phyloP scores from a whole-genome alignment of 345 rosid species.

The Citrus sp. region DNA sequence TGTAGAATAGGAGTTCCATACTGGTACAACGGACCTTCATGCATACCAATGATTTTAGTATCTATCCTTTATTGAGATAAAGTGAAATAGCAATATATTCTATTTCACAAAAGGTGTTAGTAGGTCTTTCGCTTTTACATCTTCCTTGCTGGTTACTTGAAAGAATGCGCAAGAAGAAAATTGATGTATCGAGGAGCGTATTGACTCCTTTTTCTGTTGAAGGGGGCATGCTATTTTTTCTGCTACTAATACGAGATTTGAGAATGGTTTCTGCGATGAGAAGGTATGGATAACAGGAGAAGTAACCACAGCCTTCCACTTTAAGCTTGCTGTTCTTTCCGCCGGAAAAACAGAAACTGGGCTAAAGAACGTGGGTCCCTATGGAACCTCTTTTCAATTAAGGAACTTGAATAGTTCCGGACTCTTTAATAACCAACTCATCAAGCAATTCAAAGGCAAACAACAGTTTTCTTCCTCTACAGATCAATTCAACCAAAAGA shows the following conservation, averaged over 20 bases:
- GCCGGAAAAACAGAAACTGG: not conserved
- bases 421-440: constrained; percentile 29
- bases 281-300: too few relatives aligned
- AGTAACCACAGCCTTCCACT: too few relatives aligned
- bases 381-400: not conserved
- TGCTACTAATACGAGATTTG: not conserved
- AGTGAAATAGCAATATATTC: too few relatives aligned
- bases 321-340: not conserved
- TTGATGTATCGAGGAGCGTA: not conserved
- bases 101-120: too few relatives aligned
- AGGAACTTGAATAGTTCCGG: not conserved
- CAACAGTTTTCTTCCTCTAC: constrained; percentile 72
- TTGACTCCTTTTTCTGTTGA: not conserved
- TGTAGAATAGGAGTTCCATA: too few relatives aligned
- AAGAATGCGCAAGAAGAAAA: not conserved
- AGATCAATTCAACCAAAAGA: constrained; percentile 46
- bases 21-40: too few relatives aligned
- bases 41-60: too few relatives aligned
- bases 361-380: not conserved
- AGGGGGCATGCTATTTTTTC: not conserved
- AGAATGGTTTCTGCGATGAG: not conserved
- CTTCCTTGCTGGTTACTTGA: not conserved
- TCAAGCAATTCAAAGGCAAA: constrained; percentile 55
- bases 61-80: too few relatives aligned
- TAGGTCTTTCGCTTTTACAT: too few relatives aligned